Evolutionary conservation across 768 basidiomycete genomes (phyloP), one percentile per base, ranked within the genome.

Genomic region (Boletus patriciae): DNA sequence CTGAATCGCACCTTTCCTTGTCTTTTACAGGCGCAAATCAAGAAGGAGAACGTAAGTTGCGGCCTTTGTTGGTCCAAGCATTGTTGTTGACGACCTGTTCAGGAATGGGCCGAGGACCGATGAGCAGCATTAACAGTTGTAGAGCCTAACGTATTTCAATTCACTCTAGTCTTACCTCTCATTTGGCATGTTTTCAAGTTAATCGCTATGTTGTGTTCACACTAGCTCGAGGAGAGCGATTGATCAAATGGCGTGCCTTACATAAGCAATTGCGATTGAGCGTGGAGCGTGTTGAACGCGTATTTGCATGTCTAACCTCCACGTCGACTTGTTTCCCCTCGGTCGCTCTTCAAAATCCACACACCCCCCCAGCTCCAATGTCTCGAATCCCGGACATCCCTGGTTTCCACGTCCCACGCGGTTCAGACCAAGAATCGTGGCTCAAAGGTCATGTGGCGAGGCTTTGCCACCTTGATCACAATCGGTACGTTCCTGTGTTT

Each of bases 61-160:
- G 15, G 50, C 13, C 29, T 46, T 55, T 45, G 1, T 40, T 25
- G 19, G 45, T n/a, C 38, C 29, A 42, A 21, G 19, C 44, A 42
- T 60, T 55, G 71, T 37, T 44, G 69, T 61, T 59, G 45, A 62
- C 52, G 47, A 54, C 33, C 34, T 56, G 53, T 63, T 62, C 19
- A 57, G 90, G 91, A 93, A 90, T 93, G 91, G 91, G 91, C 91
- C 61, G 91, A 93, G 79, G 91, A 93, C 69, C 86, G 90, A 78
- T 93, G 82, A 84, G 57, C 54, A 58, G 49, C 43, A 38, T 47
- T 46, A 33, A 57, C 52, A 52, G 43, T 55, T 50, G 64, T 64
- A 71, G 63, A 64, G 34, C 25, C 37, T 73, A 68, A 60, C 49
- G 52, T 70, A 66, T 64, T 63, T 47, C 52, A 58, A 46, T 49